phyloP scores from a whole-genome alignment of 306 rosid species.

The Gleditsia sinensis region DNA sequence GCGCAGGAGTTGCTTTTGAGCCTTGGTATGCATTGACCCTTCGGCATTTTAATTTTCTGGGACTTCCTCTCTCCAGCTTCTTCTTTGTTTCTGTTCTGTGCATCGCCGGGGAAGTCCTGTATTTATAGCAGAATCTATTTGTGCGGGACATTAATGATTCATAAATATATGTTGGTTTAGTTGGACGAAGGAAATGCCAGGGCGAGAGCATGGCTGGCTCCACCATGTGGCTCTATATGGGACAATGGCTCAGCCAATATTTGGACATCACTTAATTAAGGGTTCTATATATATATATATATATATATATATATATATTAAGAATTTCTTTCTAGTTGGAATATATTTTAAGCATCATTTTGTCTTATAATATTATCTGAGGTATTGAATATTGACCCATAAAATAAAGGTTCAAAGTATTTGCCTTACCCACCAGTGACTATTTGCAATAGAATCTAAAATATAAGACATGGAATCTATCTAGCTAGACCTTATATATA shows the following conservation, averaged over 20 bases:
- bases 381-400: no score
- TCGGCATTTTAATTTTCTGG: slow-evolving; percentile 43
- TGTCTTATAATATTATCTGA: no score
- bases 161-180: slow-evolving; percentile 1
- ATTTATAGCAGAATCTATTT: slow-evolving; percentile 40
- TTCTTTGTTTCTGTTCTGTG: neutral
- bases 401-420: no score
- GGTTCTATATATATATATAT: no score
- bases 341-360: no score
- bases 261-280: neutral
- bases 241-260: neutral
- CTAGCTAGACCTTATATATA: neutral
- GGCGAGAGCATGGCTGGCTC: slow-evolving; percentile 1
- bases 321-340: no score
- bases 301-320: no score
- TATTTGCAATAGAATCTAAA: neutral
- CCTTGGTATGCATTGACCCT: slow-evolving; percentile 71
- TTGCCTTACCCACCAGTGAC: no score
- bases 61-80: neutral
- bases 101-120: neutral
- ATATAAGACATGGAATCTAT: neutral
- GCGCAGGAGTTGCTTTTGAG: slow-evolving; percentile 40
- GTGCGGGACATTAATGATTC: slow-evolving; percentile 15
- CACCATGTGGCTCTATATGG: neutral
- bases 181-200: slow-evolving; percentile 20